A percentile compares a stretch with the other conserved stretches of the same genome.
These are phyloP conservation scores for Dendrobium chrysotoxum DNA, from an alignment of 106 monocot genomes.

Conservation along the genomic window DNA sequence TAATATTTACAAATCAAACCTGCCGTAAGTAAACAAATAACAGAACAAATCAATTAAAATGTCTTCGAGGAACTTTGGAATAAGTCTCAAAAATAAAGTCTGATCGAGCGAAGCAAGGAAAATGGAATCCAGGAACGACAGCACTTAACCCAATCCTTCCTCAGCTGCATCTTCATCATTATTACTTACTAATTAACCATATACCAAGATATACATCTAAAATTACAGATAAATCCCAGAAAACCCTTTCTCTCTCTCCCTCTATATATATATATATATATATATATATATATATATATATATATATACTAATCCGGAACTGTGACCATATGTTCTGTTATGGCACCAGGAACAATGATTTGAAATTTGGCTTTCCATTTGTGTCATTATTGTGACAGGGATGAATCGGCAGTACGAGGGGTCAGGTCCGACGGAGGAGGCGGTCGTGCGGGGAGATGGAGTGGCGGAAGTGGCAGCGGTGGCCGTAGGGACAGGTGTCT, in stretches of 20 bases:
- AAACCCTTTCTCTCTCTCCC: neutral
- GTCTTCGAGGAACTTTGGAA: neutral
- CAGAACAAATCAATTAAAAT: neutral
- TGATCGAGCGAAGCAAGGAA: neutral
- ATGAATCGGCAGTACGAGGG: neutral
- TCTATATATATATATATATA: neutral
- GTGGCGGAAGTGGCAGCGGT: slow-evolving; percentile 94
- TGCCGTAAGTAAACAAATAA: neutral
- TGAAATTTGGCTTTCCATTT: neutral
- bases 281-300: neutral
- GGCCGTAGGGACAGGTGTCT: slow-evolving; percentile 63
- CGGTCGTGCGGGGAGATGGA: slow-evolving; percentile 25
- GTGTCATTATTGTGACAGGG: neutral
- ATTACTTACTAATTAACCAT: neutral
- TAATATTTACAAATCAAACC: neutral
- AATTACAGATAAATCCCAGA: neutral
- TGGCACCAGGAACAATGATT: neutral
- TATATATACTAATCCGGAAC: neutral
- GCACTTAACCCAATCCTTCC: neutral
- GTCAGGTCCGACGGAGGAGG: neutral
- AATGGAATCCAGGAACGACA: neutral
- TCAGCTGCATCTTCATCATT: neutral
- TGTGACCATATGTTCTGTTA: neutral
- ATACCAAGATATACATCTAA: neutral
- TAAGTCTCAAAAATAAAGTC: neutral